phyloP scores from a whole-genome alignment of 495 filamentous ascomycete genomes.

The Staphylotrichum longicolle region DNA sequence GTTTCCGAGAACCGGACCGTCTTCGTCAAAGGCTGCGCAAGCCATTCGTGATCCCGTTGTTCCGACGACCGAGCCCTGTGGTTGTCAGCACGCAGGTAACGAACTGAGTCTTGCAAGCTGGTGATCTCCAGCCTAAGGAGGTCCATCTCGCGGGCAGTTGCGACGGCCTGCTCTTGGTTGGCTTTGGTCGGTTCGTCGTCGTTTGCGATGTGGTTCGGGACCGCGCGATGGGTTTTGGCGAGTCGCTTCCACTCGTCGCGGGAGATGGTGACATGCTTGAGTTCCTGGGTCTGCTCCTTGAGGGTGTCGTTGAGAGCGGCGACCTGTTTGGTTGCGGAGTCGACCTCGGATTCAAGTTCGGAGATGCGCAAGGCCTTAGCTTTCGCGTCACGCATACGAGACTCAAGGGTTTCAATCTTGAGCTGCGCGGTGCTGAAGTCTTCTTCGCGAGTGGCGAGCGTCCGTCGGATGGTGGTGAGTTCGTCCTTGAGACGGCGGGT shows the following conservation, averaged over 20 bases:
- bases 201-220: no score
- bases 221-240: conserved; percentile 36
- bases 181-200: conserved; percentile 46
- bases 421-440: conserved; percentile 71
- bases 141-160: conserved; percentile 73
- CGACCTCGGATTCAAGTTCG: conserved; percentile 61
- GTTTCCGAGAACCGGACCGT: conserved; percentile 32
- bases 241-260: conserved; percentile 74
- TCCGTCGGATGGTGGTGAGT: conserved; percentile 60
- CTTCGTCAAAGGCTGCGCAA: conserved; percentile 62
- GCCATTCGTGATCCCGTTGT: conserved; percentile 59
- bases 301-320: conserved; percentile 59
- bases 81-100: conserved; percentile 76
- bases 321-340: conserved; percentile 54
- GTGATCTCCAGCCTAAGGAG: conserved; percentile 66
- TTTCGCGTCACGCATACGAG: conserved; percentile 71
- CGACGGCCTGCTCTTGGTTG: conserved; percentile 58
- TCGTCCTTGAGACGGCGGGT: conserved; percentile 73
- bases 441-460: conserved; percentile 63
- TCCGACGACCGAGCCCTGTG: conserved; percentile 62
- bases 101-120: conserved; percentile 69
- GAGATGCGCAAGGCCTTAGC: conserved; percentile 63
- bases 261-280: conserved; percentile 46
- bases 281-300: conserved; percentile 53
- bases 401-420: conserved; percentile 89